Base-by-base conservation (phyloP, 78 protist genomes). In the Pigoraptor vietnamica region DNA sequence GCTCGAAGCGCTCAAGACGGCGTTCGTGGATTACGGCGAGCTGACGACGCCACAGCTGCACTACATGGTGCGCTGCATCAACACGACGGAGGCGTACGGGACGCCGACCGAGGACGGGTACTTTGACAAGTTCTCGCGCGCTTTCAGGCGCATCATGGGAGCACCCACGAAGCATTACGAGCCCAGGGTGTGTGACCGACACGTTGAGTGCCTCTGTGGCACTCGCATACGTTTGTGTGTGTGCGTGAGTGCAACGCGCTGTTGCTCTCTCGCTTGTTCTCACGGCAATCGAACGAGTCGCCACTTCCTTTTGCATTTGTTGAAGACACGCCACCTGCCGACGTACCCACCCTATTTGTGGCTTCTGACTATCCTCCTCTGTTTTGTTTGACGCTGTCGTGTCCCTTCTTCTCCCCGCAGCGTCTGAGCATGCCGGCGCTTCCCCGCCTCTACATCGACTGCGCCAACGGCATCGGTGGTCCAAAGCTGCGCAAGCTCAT, bases 21-120 rank as follows among this genome's bases (percentile, higher is more conserved):
- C 6, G n/a, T 24, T 33, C 40, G 36, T 19, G 34, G 93, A 91
- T 39, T 0, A 24, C 24, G 97, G 97, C 34, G 38, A 91, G 39
- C 81, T 96, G 36, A 93, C 95, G 24, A 96, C 97, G 29, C 97
- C 97, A 10, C 95, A 92, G 81, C 92, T 96, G 32, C 97, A 96
- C 87, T 94, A 86, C 88, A 6, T 91, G 29, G 94, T 92, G 35
- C 84, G 95, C 36, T n/a, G 36, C 32, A 6, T 36, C 89, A 86
- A 86, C 33, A 87, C 24, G 55, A 89, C 40, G 29, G 40, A 55
- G 23, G 67, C 10, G 24, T 92, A 39, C 0, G 94, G 94, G 10
- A 33, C 35, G 89, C 79, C 91, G 83, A 92, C 91, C 0, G 89
- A 39, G 37, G 93, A 24, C 19, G 90, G 88, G 14, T 88, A 89